Conservation (phyloP, 306 rosid genomes). For the Gleditsia sinensis region DNA sequence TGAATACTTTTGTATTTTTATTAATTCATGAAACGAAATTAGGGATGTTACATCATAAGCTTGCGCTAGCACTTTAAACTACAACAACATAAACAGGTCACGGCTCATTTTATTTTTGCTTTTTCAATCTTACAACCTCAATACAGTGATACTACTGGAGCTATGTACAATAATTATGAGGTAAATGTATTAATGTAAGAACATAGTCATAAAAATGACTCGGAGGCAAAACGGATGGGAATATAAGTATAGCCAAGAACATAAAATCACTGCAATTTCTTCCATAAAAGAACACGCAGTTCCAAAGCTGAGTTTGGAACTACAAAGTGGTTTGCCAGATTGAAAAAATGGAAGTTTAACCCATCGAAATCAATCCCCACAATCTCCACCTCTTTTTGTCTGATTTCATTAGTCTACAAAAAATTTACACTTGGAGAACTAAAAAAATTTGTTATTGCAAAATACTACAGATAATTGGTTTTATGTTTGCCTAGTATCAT, state of each 20-base stretch:
- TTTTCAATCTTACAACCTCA: neutral
- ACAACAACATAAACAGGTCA: neutral
- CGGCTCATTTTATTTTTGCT: neutral
- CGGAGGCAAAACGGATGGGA: neutral
- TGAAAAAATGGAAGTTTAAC: neutral
- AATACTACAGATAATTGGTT: no score
- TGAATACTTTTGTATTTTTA: no score
- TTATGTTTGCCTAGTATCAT: no score
- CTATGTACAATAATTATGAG: neutral
- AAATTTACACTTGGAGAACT: no score
- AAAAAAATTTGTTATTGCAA: no score
- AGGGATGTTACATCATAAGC: no score
- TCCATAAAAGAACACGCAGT: neutral
- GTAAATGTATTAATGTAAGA: neutral
- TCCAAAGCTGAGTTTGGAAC: neutral
- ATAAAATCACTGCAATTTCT: neutral
- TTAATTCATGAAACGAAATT: no score
- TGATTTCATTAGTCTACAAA: neutral
- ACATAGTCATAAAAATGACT: neutral
- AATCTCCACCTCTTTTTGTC: no score
- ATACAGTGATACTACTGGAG: no score
- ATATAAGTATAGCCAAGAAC: neutral
- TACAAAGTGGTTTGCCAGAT: neutral
- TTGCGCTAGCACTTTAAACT: slow-evolving; percentile 95
- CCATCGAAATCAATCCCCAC: neutral